phyloP scores from a whole-genome alignment of 495 filamentous ascomycete genomes.

The Parathielavia appendiculata region DNA sequence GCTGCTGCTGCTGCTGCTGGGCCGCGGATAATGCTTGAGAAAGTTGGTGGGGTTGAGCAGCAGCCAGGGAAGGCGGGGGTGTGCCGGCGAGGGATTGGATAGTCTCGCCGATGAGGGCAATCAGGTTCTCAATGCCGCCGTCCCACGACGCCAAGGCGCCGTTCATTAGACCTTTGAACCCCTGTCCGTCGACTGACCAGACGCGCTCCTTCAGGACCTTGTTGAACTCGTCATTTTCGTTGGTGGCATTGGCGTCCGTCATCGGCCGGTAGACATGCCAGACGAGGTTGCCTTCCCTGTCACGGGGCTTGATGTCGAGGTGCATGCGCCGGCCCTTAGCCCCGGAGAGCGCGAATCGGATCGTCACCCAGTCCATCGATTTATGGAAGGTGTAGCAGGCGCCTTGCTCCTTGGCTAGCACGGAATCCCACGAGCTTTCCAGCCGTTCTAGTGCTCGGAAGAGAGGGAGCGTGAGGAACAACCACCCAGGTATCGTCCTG shows the following conservation, averaged over 20 bases:
- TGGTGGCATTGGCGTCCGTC: conserved; percentile 11
- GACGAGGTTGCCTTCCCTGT: conserved; percentile 31
- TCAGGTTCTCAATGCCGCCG: conserved; percentile 30
- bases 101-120: conserved; percentile 27
- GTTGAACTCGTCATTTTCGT: conserved; percentile 40
- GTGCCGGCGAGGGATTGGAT: conserved; percentile 29
- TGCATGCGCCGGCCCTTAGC: conserved; percentile 28
- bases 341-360: conserved; percentile 41
- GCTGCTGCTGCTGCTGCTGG: conserved; percentile 9
- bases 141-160: conserved; percentile 33
- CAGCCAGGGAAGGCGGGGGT: conserved; percentile 15
- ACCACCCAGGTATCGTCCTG: conserved; percentile 33
- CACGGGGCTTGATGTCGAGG: conserved; percentile 36
- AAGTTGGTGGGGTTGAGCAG: conserved; percentile 8
- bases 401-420: conserved; percentile 32
- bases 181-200: conserved; percentile 31
- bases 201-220: conserved; percentile 32
- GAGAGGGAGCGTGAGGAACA: conserved; percentile 60
- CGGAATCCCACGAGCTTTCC: conserved; percentile 39
- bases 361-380: conserved; percentile 44
- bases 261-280: conserved; percentile 40
- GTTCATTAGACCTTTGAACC: conserved; percentile 32
- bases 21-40: conserved; percentile 1
- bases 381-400: conserved; percentile 39
- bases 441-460: conserved; percentile 58